Evolutionary conservation across 225 moss, liverwort and hornwort species (phyloP).

Genomic region (Straminergon stramineum): DNA sequence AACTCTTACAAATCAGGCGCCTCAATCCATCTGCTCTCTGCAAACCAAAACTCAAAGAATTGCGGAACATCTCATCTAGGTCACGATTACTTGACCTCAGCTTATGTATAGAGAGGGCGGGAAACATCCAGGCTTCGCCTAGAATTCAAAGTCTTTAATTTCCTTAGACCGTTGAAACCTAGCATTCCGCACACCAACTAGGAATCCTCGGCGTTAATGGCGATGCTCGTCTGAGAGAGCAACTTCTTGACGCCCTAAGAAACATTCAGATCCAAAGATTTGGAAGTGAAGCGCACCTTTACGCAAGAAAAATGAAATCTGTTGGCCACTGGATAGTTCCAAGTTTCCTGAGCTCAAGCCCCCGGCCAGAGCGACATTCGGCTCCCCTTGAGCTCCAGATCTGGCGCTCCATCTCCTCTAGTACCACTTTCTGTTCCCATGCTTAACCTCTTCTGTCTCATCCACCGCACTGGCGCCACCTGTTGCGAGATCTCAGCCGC

Average conservation of each 20-base stretch:
- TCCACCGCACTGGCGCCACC: background rate
- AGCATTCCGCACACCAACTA: background rate
- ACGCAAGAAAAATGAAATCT: background rate
- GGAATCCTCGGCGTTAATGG: background rate
- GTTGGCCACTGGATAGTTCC: background rate
- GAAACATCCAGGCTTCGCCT: background rate
- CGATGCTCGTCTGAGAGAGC: background rate
- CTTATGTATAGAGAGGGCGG: background rate
- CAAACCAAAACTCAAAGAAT: background rate
- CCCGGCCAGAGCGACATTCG: background rate
- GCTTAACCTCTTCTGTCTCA: background rate
- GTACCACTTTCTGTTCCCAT: background rate
- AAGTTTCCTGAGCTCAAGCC: background rate
- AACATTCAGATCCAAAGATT: background rate
- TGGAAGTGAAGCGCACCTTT: conserved; percentile 6
- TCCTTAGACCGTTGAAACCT: background rate
- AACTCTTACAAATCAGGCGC: background rate
- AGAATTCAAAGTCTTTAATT: background rate
- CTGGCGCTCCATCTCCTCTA: conserved; percentile 1
- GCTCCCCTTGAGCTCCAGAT: conserved; percentile 5
- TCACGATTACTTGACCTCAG: background rate
- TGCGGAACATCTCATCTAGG: background rate
- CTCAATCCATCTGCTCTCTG: background rate
- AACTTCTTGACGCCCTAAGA: background rate
- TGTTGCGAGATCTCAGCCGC: conserved; percentile 17